Evolutionary conservation across 2,329 filamentous ascomycete species (phyloP).

Genomic region (Lachnellula cervina): DNA sequence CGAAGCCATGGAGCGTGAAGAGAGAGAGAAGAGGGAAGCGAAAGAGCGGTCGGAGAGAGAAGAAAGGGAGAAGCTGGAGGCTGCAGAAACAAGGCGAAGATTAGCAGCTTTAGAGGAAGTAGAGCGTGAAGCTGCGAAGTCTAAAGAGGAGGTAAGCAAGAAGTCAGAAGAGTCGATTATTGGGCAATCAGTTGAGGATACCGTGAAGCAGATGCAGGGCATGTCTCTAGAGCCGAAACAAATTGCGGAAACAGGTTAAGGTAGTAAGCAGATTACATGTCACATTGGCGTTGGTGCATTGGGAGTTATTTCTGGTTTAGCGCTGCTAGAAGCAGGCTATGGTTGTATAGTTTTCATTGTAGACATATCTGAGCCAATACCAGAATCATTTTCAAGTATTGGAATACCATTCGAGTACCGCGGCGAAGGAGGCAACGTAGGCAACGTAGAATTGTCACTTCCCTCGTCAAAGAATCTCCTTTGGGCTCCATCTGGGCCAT

Average conservation of each 20-base stretch:
- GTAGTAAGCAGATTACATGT: conserved; percentile 5
- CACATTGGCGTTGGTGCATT: conserved; percentile 9
- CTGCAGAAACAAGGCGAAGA: conserved; percentile 27
- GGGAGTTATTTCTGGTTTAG: conserved; percentile 8
- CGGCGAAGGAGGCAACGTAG: conserved; percentile 7
- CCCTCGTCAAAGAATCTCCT: conserved; percentile 9
- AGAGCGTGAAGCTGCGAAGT: conserved; percentile 15
- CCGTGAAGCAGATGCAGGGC: conserved; percentile 15
- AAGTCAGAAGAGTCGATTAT: conserved; percentile 7
- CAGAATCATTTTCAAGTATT: conserved; percentile 10
- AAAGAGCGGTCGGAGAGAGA: conserved; percentile 28
- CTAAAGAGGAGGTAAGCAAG: conserved; percentile 13
- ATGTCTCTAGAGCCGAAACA: conserved; percentile 22
- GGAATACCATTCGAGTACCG: conserved; percentile 9
- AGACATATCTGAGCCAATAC: conserved; percentile 15
- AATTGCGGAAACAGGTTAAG: conserved; percentile 10
- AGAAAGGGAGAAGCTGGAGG: conserved; percentile 26
- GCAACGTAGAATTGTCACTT: neutral
- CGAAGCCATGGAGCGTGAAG: conserved; percentile 58
- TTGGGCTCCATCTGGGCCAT: neutral
- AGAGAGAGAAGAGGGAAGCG: conserved; percentile 40
- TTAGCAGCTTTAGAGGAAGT: conserved; percentile 25
- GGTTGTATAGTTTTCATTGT: conserved; percentile 18
- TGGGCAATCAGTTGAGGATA: conserved; percentile 17
- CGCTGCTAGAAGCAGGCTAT: conserved; percentile 14